Evolutionary conservation across 257 asterid genomes (phyloP).

Genomic region (Lithospermum erythrorhizon): DNA sequence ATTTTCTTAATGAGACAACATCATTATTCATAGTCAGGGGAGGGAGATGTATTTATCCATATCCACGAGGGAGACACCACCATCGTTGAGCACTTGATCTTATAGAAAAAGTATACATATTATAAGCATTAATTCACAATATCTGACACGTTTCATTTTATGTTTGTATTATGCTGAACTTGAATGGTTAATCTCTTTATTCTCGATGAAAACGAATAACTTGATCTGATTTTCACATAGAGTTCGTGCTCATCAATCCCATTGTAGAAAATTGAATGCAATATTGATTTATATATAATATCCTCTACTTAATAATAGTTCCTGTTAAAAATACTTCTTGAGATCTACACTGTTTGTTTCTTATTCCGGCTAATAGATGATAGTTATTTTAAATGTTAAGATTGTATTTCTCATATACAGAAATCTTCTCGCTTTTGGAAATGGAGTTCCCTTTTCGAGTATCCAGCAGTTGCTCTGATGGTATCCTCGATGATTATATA

Average conservation of each 20-base stretch:
- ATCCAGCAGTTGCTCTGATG: not conserved
- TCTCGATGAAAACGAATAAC: not conserved
- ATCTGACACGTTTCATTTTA: not conserved
- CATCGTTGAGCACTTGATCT: constrained; percentile 92
- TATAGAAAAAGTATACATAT: constrained; percentile 71
- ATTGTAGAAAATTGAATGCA: too few relatives aligned
- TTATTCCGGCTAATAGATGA: too few relatives aligned
- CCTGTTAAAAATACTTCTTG: not conserved
- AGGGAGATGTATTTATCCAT: constrained; percentile 97
- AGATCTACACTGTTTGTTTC: too few relatives aligned
- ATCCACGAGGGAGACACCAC: constrained; percentile 99
- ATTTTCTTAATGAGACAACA: constrained; percentile 8
- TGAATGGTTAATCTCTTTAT: not conserved
- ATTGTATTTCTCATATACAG: not conserved
- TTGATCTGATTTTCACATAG: not conserved
- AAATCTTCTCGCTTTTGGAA: not conserved
- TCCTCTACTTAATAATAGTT: not conserved
- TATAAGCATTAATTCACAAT: not conserved
- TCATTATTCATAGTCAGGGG: constrained; percentile 80
- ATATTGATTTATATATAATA: too few relatives aligned
- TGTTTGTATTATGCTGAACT: not conserved
- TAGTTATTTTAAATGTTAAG: too few relatives aligned
- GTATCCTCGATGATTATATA: not conserved
- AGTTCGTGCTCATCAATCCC: not conserved
- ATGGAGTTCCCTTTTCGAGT: not conserved